Conservation (phyloP, 2,329 filamentous ascomycete species). For the Colletotrichum tanaceti region DNA sequence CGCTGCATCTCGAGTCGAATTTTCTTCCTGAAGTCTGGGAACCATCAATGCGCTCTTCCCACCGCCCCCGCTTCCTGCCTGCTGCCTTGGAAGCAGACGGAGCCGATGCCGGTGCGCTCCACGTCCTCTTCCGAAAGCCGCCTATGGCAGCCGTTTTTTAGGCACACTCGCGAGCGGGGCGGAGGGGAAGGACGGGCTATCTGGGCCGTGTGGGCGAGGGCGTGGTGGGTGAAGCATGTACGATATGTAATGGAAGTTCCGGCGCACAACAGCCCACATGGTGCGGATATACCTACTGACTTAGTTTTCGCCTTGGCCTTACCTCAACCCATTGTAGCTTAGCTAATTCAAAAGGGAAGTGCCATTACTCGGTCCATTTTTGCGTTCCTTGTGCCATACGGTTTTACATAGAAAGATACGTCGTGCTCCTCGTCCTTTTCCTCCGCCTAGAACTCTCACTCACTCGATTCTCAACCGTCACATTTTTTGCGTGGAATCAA, state of each 20-base stretch:
- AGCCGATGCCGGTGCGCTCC: conserved; percentile 14
- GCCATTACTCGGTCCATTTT: conserved; percentile 7
- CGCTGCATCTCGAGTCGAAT: background rate
- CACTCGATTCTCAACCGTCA: background rate
- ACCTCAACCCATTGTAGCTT: background rate
- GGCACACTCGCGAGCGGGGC: background rate
- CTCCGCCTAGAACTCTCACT: background rate
- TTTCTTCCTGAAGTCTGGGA: background rate
- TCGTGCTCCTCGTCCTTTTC: background rate
- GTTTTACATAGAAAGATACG: background rate
- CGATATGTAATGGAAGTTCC: background rate
- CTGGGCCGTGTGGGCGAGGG: background rate
- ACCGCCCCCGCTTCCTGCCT: conserved; percentile 13
- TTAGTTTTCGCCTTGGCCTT: background rate
- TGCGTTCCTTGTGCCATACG: background rate
- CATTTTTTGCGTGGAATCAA: background rate
- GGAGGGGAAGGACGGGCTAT: conserved; percentile 3
- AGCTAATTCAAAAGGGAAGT: background rate
- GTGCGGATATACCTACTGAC: background rate
- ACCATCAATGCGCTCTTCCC: background rate
- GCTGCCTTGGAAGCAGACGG: conserved; percentile 19
- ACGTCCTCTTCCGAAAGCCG: background rate
- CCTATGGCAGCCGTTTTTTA: background rate
- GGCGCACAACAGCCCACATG: background rate
- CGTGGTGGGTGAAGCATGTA: background rate